Evolutionary conservation across 148 eudicot genomes (phyloP), one percentile per base, ranked within the genome.

Genomic region (Chenopodium quinoa): DNA sequence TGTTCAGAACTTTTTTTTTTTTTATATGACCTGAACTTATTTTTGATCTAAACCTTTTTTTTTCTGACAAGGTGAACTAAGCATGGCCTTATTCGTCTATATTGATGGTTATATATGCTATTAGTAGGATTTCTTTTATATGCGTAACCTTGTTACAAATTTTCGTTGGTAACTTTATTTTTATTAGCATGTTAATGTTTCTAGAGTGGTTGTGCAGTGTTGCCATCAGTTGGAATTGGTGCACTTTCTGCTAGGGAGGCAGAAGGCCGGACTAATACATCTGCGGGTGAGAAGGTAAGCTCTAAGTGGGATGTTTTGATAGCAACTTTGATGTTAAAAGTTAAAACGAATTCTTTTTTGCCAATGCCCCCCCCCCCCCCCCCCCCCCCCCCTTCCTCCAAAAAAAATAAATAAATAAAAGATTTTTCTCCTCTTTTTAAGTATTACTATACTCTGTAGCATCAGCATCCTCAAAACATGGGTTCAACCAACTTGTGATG

Each of bases 241-340:
- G 96, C 99, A 81, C 98, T 96, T 86, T 93, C 99, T 83, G 92
- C 93, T 81, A 88, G 99, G 88, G 99, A 93, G 82, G 93, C 95
- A 78, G 99, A 96, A 89, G 99, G 98, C 79, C 88, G 96, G 83
- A 84, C 91, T 63, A 92, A 90, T 79, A 81, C 86, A 17, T 87
- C 94, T 74, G 86, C 91, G 62, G 96, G 90, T 50, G 98, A 95
- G 74, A 95, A 93, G 96, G 98, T 95, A 86, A 50, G 6, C 73
- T 66, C 25, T 65, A 16, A 62, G 66, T 62, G 66, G 25, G 23
- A 1, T 50, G 44, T 19, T 56, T 58, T 62, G 27, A 8, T 62
- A 25, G 66, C 27, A 62, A 62, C 62, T 56, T 62, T 4, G 66
- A 22, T 62, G 66, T 62, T 62, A 4, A 56, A 4, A n/a, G 25